Conservation (phyloP, 176 grass and related monocot genomes). For the Juncus inflexus region DNA sequence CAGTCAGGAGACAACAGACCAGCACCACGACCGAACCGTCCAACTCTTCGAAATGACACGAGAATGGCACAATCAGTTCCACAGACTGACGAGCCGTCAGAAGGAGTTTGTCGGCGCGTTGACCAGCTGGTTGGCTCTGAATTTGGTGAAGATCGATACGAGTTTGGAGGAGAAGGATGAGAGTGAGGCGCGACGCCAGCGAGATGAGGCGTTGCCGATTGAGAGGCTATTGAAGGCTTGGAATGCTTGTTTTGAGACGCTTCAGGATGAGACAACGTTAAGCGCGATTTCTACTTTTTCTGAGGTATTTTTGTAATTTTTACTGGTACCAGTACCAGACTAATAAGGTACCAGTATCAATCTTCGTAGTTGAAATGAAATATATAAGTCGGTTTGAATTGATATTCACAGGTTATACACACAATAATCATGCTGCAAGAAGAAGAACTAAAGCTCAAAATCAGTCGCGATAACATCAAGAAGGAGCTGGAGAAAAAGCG, state of each 20-base stretch:
- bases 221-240: slow-evolving; percentile 56
- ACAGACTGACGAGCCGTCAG: slow-evolving; percentile 53
- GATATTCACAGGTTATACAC: slow-evolving; percentile 27
- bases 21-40: slow-evolving; percentile 45
- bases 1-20: slow-evolving; percentile 46
- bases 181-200: not conserved
- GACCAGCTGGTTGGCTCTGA: slow-evolving; percentile 62
- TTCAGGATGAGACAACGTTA: slow-evolving; percentile 36
- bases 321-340: too few species aligned
- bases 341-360: not conserved
- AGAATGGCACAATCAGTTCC: slow-evolving; percentile 55
- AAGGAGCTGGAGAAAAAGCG: slow-evolving; percentile 52
- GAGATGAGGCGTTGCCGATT: slow-evolving; percentile 51
- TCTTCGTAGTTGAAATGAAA: not conserved
- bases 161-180: slow-evolving; percentile 39
- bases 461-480: slow-evolving; percentile 35
- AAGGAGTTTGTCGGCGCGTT: slow-evolving; percentile 48
- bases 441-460: slow-evolving; percentile 47
- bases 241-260: slow-evolving; percentile 51
- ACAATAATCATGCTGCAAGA: slow-evolving; percentile 56
- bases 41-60: slow-evolving; percentile 46
- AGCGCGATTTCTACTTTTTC: slow-evolving; percentile 46
- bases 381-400: not conserved
- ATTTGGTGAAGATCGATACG: slow-evolving; percentile 57
- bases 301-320: slow-evolving; percentile 26